phyloP scores from a whole-genome alignment of 1,284 basidiomycete genomes.

The Boletus mariae region DNA sequence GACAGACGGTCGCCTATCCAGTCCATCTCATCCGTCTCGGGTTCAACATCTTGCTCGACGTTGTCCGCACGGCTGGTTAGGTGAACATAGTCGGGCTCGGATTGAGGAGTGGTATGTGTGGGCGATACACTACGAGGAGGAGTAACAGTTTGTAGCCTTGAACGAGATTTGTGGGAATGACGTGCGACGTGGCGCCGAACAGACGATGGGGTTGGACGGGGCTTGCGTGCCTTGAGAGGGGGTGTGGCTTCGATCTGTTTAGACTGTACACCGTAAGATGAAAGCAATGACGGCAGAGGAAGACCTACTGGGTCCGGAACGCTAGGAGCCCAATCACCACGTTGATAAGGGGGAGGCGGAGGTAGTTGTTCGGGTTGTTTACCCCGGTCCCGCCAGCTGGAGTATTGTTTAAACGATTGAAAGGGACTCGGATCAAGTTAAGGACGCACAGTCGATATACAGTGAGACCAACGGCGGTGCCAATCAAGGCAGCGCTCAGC shows the following conservation, averaged over 20 bases:
- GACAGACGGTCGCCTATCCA: slow-evolving; percentile 68
- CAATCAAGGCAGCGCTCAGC: slow-evolving; percentile 74
- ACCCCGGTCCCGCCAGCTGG: slow-evolving; percentile 64
- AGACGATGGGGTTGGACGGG: slow-evolving; percentile 24
- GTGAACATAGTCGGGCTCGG: slow-evolving; percentile 39
- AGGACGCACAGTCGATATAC: slow-evolving; percentile 73
- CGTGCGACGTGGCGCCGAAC: slow-evolving; percentile 19
- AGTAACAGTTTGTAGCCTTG: slow-evolving; percentile 22
- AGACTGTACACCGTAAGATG: slow-evolving; percentile 8
- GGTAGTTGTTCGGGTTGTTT: slow-evolving; percentile 43
- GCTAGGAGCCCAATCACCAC: slow-evolving; percentile 49
- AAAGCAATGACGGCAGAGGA: not conserved
- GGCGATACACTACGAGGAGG: slow-evolving; percentile 28
- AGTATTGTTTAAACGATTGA: slow-evolving; percentile 6
- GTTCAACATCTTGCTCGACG: slow-evolving; percentile 24
- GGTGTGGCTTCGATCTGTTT: slow-evolving; percentile 18
- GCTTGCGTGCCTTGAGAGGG: slow-evolving; percentile 29
- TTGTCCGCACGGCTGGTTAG: slow-evolving; percentile 15
- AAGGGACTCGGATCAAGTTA: not conserved
- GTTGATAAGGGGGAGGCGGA: slow-evolving; percentile 63
- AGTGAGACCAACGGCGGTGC: slow-evolving; percentile 76
- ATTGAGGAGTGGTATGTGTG: slow-evolving; percentile 29
- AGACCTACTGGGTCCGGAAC: slow-evolving; percentile 22
- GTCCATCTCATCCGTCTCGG: slow-evolving; percentile 54
- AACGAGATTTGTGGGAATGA: slow-evolving; percentile 33